Evolutionary conservation across 192 early-diverging fungal species (phyloP), one percentile per base, ranked within the genome.

Genomic region (Chytriomyces confervae): DNA sequence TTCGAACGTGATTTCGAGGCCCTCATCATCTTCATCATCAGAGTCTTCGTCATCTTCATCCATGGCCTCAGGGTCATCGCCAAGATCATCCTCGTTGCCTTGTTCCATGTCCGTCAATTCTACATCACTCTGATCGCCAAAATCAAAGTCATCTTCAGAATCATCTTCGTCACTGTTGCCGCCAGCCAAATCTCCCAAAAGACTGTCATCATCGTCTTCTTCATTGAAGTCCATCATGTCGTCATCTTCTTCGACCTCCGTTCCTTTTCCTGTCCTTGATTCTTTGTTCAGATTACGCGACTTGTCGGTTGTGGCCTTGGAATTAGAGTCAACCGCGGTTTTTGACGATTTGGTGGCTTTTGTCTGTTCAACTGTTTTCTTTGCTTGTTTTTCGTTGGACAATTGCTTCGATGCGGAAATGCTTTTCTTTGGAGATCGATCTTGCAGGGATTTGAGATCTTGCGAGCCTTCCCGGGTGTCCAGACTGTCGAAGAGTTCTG

Each of bases 91-190:
- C 9, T 69, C 63, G 64, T 7, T 48, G 18, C 36, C 47, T 48
- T 77, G 57, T n/a, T 13, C 20, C 66, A 11, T 61, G 1, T 71
- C 68, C 16, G 23, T 60, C 23, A 70, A 48, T 24, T 70, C 66
- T n/a, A 57, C 24, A 13, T 48, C 66, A 45, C 63, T 51, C 72
- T 69, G 53, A n/a, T 43, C 36, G 27, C 51, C 69, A 29, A 70
- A 70, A 20, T 72, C 68, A 61, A 61, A 66, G 23, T 78, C 77
- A 45, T 72, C 77, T 44, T 78, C 77, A 7, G 66, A 66, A 45
- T 78, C 75, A 45, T 23, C 50, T 7, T 77, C 66, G 20, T 75
- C 72, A 4, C 51, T 72, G 44, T 72, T 72, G 24, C 18, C 62
- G 9, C 46, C 78, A 0, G 7, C 45, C 24, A 70, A 3, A 36